These are phyloP conservation scores for Candida mattraensis DNA, from an alignment of 805 yeast species.

Conservation along the genomic window DNA sequence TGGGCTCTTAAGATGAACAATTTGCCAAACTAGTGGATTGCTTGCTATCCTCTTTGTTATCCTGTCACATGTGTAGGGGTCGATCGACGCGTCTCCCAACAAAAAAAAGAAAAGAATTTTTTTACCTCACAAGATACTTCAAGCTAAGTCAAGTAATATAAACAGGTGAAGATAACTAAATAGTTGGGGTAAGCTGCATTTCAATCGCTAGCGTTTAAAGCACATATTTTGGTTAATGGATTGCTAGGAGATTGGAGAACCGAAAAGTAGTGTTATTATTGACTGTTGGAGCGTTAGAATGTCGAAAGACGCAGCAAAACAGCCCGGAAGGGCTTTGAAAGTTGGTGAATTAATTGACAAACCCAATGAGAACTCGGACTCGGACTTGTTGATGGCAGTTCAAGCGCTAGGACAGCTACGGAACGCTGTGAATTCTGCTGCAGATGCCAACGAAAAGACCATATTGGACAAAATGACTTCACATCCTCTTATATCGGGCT, in stretches of 20 bases:
- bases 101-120: slow-evolving; percentile 16
- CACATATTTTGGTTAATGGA: too few relatives aligned
- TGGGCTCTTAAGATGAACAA: too few relatives aligned
- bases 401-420: slow-evolving; percentile 32
- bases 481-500: slow-evolving; percentile 37
- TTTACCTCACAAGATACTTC: too few relatives aligned
- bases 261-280: too few relatives aligned
- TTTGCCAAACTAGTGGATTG: background rate
- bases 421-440: slow-evolving; percentile 8
- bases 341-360: slow-evolving; percentile 17
- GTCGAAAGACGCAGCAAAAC: slow-evolving; percentile 6
- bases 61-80: too few relatives aligned
- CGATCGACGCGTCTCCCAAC: slow-evolving; percentile 13
- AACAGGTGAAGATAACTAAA: too few relatives aligned
- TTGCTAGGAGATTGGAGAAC: too few relatives aligned
- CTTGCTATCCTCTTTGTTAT: background rate
- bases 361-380: slow-evolving; percentile 3
- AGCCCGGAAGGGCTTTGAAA: slow-evolving; percentile 13
- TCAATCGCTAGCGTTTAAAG: too few relatives aligned
- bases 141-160: too few relatives aligned
- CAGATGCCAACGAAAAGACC: slow-evolving; percentile 10
- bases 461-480: slow-evolving; percentile 38
- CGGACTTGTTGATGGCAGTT: slow-evolving; percentile 29
- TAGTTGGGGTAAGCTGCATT: too few relatives aligned
- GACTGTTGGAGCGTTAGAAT: too few relatives aligned